Percentiles rank a stretch among this genome's conserved stretches.
Conservation (phyloP, 2,329 filamentous ascomycete species). For the Fusarium mexicanum region DNA sequence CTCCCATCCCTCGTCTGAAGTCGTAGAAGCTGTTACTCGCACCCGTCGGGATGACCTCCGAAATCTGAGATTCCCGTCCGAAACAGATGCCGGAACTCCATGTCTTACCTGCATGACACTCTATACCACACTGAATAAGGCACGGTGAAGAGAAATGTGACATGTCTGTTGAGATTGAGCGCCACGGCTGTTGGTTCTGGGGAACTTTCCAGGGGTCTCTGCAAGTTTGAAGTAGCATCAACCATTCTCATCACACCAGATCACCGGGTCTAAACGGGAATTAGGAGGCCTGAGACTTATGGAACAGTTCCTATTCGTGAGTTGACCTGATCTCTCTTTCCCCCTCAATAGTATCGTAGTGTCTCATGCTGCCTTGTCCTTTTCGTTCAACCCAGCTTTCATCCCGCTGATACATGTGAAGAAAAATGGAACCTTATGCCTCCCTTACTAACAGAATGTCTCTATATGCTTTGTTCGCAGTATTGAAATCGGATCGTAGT, state of each 20-base stretch:
- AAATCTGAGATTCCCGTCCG: conserved; percentile 32
- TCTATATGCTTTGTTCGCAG: neutral
- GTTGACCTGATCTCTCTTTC: neutral
- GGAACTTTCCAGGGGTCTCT: neutral
- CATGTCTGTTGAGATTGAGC: neutral
- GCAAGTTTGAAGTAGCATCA: neutral
- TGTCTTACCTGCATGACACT: conserved; percentile 17
- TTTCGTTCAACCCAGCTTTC: neutral
- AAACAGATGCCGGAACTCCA: conserved; percentile 13
- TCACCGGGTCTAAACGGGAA: no score
- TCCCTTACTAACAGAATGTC: accelerated
- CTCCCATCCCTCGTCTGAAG: neutral
- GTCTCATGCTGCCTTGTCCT: neutral
- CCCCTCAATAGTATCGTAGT: neutral
- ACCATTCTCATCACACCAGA: neutral
- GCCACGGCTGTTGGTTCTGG: neutral
- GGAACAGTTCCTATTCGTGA: neutral
- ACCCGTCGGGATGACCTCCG: conserved; percentile 7
- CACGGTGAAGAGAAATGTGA: neutral
- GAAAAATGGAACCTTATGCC: neutral
- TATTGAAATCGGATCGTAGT: no score
- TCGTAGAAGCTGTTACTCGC: conserved; percentile 5
- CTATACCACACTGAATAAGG: neutral
- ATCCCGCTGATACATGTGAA: neutral
- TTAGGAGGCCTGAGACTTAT: neutral